Base-by-base conservation (phyloP, 139 green algal species). In the Tetraselmis striata region DNA sequence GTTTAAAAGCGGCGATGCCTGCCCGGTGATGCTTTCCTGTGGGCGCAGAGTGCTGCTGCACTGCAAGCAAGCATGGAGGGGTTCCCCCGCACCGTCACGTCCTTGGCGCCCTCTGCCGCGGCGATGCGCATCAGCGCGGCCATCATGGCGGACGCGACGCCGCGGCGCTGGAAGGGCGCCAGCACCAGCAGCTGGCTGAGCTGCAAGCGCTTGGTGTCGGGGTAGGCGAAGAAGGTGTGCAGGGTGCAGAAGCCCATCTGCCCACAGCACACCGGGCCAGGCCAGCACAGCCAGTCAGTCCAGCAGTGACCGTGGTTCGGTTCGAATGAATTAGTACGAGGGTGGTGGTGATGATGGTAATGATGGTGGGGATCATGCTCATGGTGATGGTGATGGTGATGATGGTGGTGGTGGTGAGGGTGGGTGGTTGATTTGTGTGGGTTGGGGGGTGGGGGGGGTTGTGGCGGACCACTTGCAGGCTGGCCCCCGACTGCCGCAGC, bases 1-100 rank as follows among this genome's bases (percentile, higher is more conserved):
- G n/a, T n/a, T n/a, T n/a, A n/a, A n/a, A n/a, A n/a, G n/a, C n/a
- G n/a, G n/a, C n/a, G n/a, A n/a, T n/a, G n/a, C n/a, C n/a, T n/a
- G n/a, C n/a, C n/a, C n/a, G n/a, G n/a, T n/a, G n/a, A n/a, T n/a
- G n/a, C n/a, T n/a, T n/a, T n/a, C n/a, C n/a, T n/a, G 11, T 67
- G 18, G 5, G 45, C 45, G 45, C 45, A 67, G 45, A 25, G 45
- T 18, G 45, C 11, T 18, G 45, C 45, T 67, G 1, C 23, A 22
- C 87, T 83, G 82, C n/a, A n/a, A n/a, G n/a, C n/a, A n/a, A n/a
- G n/a, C n/a, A n/a, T n/a, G n/a, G n/a, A n/a, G n/a, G n/a, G n/a
- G n/a, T n/a, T n/a, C n/a, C n/a, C n/a, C n/a, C n/a, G n/a, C n/a
- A 96, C 93, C 74, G 92, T 94, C 29, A 98, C 82, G 82, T 98